Evolutionary conservation across 257 asterid genomes (phyloP), one percentile per base, ranked within the genome.

Genomic region (Dorcoceras hygrometricum): DNA sequence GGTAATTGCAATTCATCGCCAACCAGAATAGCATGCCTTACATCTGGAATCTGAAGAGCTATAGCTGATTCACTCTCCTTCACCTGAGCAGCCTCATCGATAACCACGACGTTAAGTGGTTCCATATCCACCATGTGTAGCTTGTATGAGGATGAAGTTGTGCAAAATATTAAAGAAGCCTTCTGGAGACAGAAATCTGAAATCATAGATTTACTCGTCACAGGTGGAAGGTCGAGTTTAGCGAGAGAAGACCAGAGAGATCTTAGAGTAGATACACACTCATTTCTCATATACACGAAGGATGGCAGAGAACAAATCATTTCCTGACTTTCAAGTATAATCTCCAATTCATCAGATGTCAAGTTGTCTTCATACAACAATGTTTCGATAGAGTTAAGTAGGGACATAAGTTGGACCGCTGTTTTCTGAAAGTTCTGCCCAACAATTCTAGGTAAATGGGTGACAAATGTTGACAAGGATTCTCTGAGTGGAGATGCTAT

Each of bases 31-130:
- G 79, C 82, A 59, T 76, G 84, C 58, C 58, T 77, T 54, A 86
- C 69, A 10, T 67, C 60, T n/a, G 65, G 75, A 36, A 86, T 62
- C 65, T 83, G 89, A 65, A 86, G 89, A 27, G 89, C 81, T 58
- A 86, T 79, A 11, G 62, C 19, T 6, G 94, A 69, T 69, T 86
- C 90, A 43, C 88, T 71, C 62, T 86, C 94, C 72, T 80, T 83
- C 0, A 84, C 76, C 64, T 86, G 88, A 14, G 94, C 83, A 63
- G 94, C 90, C 71, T 84, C 94, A 53, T 86, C 94, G 23, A 84
- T 75, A 57, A 86, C 81, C 77, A 86, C 46, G 50, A 84, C 59
- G 0, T 71, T 64, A 12, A 86, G 67, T 10, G 85, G 85, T 25
- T 75, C 78, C 63, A 68, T 74, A 26, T 58, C 39, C 14, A 62